Conservation (phyloP, 2,329 filamentous ascomycete genomes). For the Aureobasidium sp. region DNA sequence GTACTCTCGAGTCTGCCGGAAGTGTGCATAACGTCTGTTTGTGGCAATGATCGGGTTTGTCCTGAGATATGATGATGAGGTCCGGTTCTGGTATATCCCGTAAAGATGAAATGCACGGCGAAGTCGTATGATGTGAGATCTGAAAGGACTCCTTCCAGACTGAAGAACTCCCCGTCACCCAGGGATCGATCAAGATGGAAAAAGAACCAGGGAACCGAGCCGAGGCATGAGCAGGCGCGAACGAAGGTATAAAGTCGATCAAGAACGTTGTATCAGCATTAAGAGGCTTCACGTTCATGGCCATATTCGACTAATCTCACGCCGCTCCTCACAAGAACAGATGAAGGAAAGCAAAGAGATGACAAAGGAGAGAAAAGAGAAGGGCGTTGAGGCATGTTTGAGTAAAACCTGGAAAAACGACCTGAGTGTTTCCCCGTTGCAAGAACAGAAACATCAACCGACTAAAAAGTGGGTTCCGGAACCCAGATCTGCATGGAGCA, state of each 20-base stretch:
- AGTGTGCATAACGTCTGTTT: conserved; percentile 59
- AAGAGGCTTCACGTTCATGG: conserved; percentile 53
- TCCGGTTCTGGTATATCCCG: conserved; percentile 45
- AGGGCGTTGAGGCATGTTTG: conserved; percentile 9
- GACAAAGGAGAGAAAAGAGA: neutral
- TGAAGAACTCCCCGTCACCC: conserved; percentile 53
- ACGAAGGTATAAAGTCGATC: conserved; percentile 50
- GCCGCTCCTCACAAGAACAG: neutral
- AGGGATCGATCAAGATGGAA: conserved; percentile 63
- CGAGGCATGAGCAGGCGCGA: conserved; percentile 32
- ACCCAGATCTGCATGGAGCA: neutral
- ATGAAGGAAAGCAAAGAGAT: neutral
- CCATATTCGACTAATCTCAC: conserved; percentile 39
- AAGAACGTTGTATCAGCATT: conserved; percentile 59
- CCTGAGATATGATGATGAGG: conserved; percentile 50
- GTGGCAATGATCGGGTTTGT: conserved; percentile 62
- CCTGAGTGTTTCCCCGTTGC: neutral
- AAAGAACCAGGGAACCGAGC: conserved; percentile 44
- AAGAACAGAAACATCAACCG: neutral
- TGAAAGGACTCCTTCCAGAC: conserved; percentile 55
- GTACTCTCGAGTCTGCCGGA: conserved; percentile 44
- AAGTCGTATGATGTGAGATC: conserved; percentile 46
- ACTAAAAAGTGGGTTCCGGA: neutral
- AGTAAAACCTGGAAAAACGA: neutral
- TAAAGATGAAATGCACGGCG: conserved; percentile 50